These are phyloP conservation scores for Pleomassaria siparia DNA, from an alignment of 2,329 filamentous ascomycete genomes.

Conservation along the genomic window DNA sequence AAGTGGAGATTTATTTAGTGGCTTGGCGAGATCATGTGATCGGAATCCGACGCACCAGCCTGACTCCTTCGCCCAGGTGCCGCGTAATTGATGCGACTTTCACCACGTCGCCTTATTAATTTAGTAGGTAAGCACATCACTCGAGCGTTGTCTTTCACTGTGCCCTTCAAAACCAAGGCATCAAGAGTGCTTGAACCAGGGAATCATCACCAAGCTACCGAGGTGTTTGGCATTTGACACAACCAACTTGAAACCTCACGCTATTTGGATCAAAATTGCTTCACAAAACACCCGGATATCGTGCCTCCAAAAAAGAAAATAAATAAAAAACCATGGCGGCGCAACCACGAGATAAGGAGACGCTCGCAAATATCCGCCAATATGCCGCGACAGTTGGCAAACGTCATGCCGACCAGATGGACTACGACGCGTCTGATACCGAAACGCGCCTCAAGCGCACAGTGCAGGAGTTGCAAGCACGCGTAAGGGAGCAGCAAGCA, in stretches of 20 bases:
- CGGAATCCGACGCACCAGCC: background rate
- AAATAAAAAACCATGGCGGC: too few species aligned
- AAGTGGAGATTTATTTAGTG: constrained; percentile 11
- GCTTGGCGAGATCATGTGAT: constrained; percentile 2
- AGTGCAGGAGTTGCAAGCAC: constrained; percentile 64
- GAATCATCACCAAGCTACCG: background rate
- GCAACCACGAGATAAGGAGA: constrained; percentile 15
- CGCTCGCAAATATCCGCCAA: constrained; percentile 30
- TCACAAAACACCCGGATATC: background rate
- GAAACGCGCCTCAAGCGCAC: constrained; percentile 65
- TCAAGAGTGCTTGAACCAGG: too few species aligned
- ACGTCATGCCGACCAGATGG: constrained; percentile 36
- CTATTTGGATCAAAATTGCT: background rate
- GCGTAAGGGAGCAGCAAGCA: constrained; percentile 50
- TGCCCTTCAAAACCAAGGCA: background rate
- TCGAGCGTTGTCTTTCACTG: background rate
- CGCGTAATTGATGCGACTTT: background rate
- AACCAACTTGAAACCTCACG: background rate
- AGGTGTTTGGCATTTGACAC: background rate
- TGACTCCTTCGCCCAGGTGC: background rate
- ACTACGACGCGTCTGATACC: constrained; percentile 46
- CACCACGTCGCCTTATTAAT: background rate
- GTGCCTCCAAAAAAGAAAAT: too few species aligned
- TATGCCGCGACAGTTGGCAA: constrained; percentile 25
- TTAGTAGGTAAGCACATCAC: background rate